Evolutionary conservation across 257 asterid species (phyloP).

Genomic region (Ilex aquifolium): DNA sequence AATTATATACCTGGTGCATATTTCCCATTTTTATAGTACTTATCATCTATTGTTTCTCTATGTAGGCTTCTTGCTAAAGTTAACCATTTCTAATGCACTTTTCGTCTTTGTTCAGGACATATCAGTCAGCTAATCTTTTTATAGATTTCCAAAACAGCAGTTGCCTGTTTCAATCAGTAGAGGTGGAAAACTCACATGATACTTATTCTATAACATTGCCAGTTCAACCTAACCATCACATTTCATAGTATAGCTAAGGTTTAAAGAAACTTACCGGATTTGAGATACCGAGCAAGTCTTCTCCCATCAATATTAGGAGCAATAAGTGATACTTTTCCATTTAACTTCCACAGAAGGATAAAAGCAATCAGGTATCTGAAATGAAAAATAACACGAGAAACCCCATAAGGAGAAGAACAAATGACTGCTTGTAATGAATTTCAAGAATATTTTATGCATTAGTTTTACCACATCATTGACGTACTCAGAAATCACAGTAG

Average conservation of each 20-base stretch:
- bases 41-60: too few species aligned
- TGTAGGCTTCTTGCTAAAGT: too few species aligned
- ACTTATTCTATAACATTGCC: too few species aligned
- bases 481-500: slow-evolving; percentile 95
- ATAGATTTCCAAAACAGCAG: too few species aligned
- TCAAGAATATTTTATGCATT: slow-evolving; percentile 16
- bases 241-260: not conserved
- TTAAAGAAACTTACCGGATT: slow-evolving; percentile 50
- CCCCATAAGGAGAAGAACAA: slow-evolving; percentile 8
- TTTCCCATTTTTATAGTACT: too few species aligned
- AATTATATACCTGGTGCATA: too few species aligned
- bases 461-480: slow-evolving; percentile 84
- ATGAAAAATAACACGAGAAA: slow-evolving; percentile 9
- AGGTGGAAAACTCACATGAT: too few species aligned
- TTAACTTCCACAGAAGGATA: slow-evolving; percentile 80
- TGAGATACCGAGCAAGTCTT: slow-evolving; percentile 65
- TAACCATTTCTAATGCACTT: too few species aligned
- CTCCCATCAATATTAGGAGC: slow-evolving; percentile 56
- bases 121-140: too few species aligned
- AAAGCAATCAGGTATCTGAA: slow-evolving; percentile 74
- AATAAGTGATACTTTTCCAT: slow-evolving; percentile 54
- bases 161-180: too few species aligned
- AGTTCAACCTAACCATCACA: too few species aligned
- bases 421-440: not conserved
- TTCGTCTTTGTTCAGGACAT: too few species aligned